phyloP scores from a whole-genome alignment of 2,329 filamentous ascomycete species.

The Beauveria sp. region DNA sequence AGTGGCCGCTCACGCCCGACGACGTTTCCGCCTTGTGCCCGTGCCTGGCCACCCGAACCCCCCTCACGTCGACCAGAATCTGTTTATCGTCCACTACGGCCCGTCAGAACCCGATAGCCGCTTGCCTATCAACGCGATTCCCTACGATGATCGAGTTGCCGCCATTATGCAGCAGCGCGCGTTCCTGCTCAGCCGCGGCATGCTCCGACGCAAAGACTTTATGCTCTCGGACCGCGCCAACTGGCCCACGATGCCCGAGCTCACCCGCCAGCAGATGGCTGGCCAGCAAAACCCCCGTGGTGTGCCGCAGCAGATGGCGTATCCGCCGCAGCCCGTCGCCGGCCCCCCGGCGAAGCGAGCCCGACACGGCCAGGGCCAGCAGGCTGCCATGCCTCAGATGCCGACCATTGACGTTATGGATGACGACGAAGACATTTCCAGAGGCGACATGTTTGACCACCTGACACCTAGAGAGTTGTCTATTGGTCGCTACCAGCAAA shows the following conservation, averaged over 20 bases:
- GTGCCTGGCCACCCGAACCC: slow-evolving; percentile 61
- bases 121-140: slow-evolving; percentile 61
- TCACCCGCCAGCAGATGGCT: slow-evolving; percentile 43
- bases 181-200: slow-evolving; percentile 66
- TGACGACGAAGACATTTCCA: slow-evolving; percentile 81
- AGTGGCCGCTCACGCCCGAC: slow-evolving; percentile 67
- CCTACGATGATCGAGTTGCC: slow-evolving; percentile 54
- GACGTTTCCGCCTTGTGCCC: slow-evolving; percentile 78
- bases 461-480: slow-evolving; percentile 87
- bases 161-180: slow-evolving; percentile 52
- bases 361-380: slow-evolving; percentile 37
- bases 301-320: slow-evolving; percentile 55
- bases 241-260: slow-evolving; percentile 73
- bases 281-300: slow-evolving; percentile 37
- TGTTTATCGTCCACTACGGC: slow-evolving; percentile 90
- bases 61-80: slow-evolving; percentile 65
- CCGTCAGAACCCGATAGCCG: slow-evolving; percentile 67
- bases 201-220: slow-evolving; percentile 84
- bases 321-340: slow-evolving; percentile 44
- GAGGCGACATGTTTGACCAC: slow-evolving; percentile 84
- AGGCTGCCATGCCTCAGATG: slow-evolving; percentile 30
- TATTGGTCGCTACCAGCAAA: slow-evolving; percentile 78
- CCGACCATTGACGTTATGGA: slow-evolving; percentile 49
- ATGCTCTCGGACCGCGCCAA: slow-evolving; percentile 84
- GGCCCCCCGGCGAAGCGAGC: slow-evolving; percentile 52